Percentiles rank a stretch among this genome's conserved stretches.
phyloP scores from a whole-genome alignment of 176 grass and related monocot genomes.

The Typha latifolia region DNA sequence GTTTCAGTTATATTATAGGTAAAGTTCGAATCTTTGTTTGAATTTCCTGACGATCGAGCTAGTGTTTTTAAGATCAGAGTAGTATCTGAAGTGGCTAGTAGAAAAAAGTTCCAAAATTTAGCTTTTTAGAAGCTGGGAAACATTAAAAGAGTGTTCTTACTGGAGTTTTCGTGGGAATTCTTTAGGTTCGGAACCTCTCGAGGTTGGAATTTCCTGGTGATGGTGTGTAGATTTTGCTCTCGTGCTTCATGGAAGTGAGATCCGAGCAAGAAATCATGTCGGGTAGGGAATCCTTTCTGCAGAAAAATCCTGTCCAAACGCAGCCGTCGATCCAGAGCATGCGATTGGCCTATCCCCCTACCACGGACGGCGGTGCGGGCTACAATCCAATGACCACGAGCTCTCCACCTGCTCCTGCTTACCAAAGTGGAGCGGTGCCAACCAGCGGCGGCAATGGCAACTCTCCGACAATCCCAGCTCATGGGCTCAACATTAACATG shows the following conservation, averaged over 20 bases:
- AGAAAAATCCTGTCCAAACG: constrained; percentile 41
- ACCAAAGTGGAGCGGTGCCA: constrained; percentile 23
- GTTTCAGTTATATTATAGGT: not conserved
- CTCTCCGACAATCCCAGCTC: not conserved
- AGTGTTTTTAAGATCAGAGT: not conserved
- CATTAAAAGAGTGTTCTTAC: not conserved
- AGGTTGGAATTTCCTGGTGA: not conserved
- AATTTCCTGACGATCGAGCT: not conserved
- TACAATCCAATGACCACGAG: constrained; percentile 53
- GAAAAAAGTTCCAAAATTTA: not conserved
- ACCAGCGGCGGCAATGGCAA: constrained; percentile 25
- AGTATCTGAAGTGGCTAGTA: not conserved
- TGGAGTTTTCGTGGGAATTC: not conserved
- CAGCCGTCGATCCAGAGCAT: constrained; percentile 48
- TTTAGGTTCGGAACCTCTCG: not conserved
- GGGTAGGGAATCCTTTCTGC: constrained; percentile 71
- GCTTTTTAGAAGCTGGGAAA: not conserved
- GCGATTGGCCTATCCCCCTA: constrained; percentile 63
- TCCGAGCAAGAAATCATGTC: constrained; percentile 32
- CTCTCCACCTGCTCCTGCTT: constrained; percentile 30
- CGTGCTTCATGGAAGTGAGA: not conserved
- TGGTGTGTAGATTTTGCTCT: not conserved
- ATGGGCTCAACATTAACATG: constrained; percentile 21
- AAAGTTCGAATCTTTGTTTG: not conserved
- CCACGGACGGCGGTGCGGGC: constrained; percentile 52